Conservation (phyloP, 257 asterid genomes). For the Solanum virginianum region DNA sequence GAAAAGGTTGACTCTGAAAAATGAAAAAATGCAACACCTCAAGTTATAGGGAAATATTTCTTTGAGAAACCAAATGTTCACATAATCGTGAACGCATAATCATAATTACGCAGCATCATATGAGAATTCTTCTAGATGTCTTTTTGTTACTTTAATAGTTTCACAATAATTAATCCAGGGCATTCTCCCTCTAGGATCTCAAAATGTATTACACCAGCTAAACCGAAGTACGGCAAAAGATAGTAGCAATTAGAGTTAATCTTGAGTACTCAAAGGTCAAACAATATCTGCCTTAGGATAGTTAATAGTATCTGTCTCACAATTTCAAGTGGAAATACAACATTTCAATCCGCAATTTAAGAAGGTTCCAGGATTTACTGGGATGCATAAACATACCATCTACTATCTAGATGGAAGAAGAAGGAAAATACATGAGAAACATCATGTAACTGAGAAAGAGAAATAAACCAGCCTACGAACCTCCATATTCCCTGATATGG, state of each 20-base stretch:
- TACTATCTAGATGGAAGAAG: neutral
- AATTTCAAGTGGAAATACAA: neutral
- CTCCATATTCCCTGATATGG: conserved; percentile 93
- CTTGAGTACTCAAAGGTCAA: neutral
- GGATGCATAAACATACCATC: neutral
- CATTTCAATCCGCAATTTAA: neutral
- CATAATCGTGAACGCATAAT: neutral
- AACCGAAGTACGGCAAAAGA: neutral
- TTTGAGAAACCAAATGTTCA: neutral
- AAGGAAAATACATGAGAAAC: neutral
- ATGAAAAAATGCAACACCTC: neutral
- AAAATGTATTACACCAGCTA: neutral
- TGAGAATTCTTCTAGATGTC: neutral
- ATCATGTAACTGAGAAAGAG: neutral
- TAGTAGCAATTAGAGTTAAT: neutral
- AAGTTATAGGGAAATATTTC: neutral
- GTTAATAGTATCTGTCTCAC: neutral
- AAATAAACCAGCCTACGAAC: conserved; percentile 24
- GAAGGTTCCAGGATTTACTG: neutral
- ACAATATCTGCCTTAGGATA: neutral
- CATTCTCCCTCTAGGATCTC: neutral
- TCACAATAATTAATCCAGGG: neutral
- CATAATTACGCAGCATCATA: neutral
- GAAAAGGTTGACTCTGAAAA: neutral
- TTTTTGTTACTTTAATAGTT: neutral